A percentile compares a stretch with the other conserved stretches of the same genome.
phyloP scores from a whole-genome alignment of 1,284 basidiomycete genomes.

The Tremellales sp. region DNA sequence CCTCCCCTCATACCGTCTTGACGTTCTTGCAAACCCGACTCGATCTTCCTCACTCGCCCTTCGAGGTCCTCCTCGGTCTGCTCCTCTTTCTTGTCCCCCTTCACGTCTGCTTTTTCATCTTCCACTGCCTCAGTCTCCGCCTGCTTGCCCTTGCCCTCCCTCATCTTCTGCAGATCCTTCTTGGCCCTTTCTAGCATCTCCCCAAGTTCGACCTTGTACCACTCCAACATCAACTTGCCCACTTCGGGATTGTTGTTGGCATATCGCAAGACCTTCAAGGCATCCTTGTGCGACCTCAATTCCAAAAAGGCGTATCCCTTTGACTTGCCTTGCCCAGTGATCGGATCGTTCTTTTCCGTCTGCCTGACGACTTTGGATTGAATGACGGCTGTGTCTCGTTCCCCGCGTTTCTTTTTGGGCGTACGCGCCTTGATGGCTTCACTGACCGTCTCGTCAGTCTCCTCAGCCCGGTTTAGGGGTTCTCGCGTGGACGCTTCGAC shows the following conservation, averaged over 20 bases:
- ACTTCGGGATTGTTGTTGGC: slow-evolving; percentile 80
- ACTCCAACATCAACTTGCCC: slow-evolving; percentile 62
- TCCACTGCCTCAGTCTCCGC: slow-evolving; percentile 35
- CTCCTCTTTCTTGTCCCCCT: slow-evolving; percentile 30
- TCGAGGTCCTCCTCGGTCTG: slow-evolving; percentile 44
- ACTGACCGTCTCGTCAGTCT: slow-evolving; percentile 51
- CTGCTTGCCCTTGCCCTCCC: slow-evolving; percentile 14
- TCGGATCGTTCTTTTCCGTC: slow-evolving; percentile 75
- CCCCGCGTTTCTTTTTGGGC: slow-evolving; percentile 45
- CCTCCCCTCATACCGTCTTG: slow-evolving; percentile 51
- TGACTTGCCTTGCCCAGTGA: slow-evolving; percentile 79
- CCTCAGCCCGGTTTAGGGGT: slow-evolving; percentile 69
- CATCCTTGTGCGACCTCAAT: slow-evolving; percentile 79
- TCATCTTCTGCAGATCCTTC: slow-evolving; percentile 48
- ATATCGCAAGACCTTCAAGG: slow-evolving; percentile 86
- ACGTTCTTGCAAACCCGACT: slow-evolving; percentile 34
- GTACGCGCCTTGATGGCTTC: slow-evolving; percentile 46
- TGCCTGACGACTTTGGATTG: slow-evolving; percentile 85
- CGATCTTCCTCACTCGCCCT: slow-evolving; percentile 50
- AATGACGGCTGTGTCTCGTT: slow-evolving; percentile 58
- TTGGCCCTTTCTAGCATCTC: slow-evolving; percentile 61
- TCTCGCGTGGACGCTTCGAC: slow-evolving; percentile 63
- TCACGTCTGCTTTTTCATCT: slow-evolving; percentile 41
- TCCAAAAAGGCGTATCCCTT: slow-evolving; percentile 97
- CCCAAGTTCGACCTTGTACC: slow-evolving; percentile 79